These are phyloP conservation scores for Xylariales sp. DNA, from an alignment of 2,329 filamentous ascomycete genomes.

Conservation along the genomic window DNA sequence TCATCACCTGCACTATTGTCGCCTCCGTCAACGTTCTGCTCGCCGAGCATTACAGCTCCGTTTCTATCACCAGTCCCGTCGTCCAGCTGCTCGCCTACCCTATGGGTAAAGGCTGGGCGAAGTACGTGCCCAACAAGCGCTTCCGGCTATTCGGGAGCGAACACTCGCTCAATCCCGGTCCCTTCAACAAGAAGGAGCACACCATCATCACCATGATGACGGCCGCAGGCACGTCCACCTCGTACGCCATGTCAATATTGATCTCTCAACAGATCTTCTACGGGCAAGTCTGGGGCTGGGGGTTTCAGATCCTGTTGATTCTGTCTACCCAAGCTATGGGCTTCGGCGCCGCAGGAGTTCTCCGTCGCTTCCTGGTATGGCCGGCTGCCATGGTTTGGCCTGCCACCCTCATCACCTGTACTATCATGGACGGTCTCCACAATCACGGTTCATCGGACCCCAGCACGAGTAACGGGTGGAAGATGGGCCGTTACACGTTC, in stretches of 20 bases:
- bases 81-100: conserved; percentile 36
- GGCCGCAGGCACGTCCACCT: conserved; percentile 45
- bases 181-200: conserved; percentile 56
- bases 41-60: conserved; percentile 35
- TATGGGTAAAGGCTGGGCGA: conserved; percentile 30
- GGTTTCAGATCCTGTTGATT: conserved; percentile 44
- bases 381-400: conserved; percentile 42
- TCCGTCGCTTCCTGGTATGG: conserved; percentile 20
- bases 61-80: conserved; percentile 34
- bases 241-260: conserved; percentile 43
- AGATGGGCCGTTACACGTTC: conserved; percentile 50
- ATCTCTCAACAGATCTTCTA: conserved; percentile 49
- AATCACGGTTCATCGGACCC: conserved; percentile 52
- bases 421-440: conserved; percentile 61
- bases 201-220: conserved; percentile 55
- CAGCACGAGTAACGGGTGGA: conserved; percentile 50
- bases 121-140: conserved; percentile 27
- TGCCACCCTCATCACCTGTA: conserved; percentile 51
- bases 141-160: conserved; percentile 35
- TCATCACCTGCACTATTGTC: conserved; percentile 28
- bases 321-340: conserved; percentile 49
- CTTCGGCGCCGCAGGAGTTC: conserved; percentile 45
- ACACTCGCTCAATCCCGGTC: conserved; percentile 50
- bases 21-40: conserved; percentile 35
- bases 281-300: conserved; percentile 37